phyloP scores from a whole-genome alignment of 371 early-diverging fungal genomes.

The Rhizomucor pusillus region DNA sequence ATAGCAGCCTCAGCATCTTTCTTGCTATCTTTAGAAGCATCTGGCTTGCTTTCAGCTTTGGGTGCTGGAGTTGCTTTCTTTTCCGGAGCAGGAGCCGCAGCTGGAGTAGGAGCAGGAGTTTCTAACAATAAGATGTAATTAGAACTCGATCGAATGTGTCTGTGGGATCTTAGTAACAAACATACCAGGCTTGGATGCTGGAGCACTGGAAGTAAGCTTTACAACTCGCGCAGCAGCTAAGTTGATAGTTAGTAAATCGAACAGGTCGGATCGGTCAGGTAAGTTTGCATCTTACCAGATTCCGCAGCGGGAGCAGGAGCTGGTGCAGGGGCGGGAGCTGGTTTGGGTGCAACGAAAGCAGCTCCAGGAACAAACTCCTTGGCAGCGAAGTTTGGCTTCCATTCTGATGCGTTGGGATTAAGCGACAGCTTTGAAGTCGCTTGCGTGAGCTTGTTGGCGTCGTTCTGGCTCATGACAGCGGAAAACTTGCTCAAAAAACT shows the following conservation, averaged over 20 bases:
- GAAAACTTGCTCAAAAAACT: too few species aligned
- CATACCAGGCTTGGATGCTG: slow-evolving; percentile 24
- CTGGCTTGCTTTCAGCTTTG: slow-evolving; percentile 13
- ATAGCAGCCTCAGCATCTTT: slow-evolving; percentile 18
- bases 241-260: background rate
- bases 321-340: slow-evolving; percentile 11
- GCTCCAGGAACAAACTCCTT: slow-evolving; percentile 29
- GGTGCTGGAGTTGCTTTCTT: slow-evolving; percentile 13
- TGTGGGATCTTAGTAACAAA: background rate
- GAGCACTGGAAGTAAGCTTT: slow-evolving; percentile 18
- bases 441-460: slow-evolving; percentile 19
- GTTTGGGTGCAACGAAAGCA: slow-evolving; percentile 14
- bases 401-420: slow-evolving; percentile 31
- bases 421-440: slow-evolving; percentile 25
- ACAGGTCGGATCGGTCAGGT: background rate
- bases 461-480: slow-evolving; percentile 19
- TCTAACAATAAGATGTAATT: background rate
- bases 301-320: slow-evolving; percentile 12
- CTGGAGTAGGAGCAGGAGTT: background rate
- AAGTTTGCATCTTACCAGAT: background rate
- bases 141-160: background rate
- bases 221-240: slow-evolving; percentile 28
- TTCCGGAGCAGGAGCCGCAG: background rate
- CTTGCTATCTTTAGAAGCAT: slow-evolving; percentile 19
- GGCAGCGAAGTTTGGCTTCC: slow-evolving; percentile 34